phyloP scores from a whole-genome alignment of 805 yeast species.

The Saccharomycopsis guyanensis region DNA sequence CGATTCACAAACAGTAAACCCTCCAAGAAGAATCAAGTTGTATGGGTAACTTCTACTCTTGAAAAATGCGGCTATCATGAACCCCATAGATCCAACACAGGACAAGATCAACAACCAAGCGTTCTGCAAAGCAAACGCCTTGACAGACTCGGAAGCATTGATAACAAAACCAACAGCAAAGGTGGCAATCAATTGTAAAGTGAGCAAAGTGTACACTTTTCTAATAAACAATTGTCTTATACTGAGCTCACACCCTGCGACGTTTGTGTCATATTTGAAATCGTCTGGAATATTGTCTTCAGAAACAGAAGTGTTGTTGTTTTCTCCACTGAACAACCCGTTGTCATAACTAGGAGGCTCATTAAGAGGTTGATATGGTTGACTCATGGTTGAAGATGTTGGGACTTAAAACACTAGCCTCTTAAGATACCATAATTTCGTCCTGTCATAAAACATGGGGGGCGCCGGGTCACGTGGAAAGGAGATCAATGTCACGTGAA shows the following conservation, averaged over 20 bases:
- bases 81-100: conserved; percentile 50
- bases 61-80: conserved; percentile 54
- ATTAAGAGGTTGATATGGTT: conserved; percentile 9
- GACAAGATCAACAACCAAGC: conserved; percentile 53
- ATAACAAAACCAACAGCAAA: conserved; percentile 48
- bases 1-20: conserved; percentile 70
- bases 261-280: conserved; percentile 73
- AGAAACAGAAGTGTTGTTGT: conserved; percentile 4
- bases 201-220: conserved; percentile 68
- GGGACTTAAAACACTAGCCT: background rate
- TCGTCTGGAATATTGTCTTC: conserved; percentile 49
- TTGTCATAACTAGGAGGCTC: conserved; percentile 18
- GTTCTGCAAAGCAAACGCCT: conserved; percentile 49
- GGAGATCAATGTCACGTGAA: background rate
- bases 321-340: conserved; percentile 1
- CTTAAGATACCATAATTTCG: no score
- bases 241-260: conserved; percentile 68
- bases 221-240: conserved; percentile 70
- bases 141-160: conserved; percentile 36
- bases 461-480: background rate
- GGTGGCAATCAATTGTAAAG: conserved; percentile 58
- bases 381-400: conserved; percentile 1
- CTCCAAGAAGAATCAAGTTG: conserved; percentile 50
- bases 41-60: conserved; percentile 64
- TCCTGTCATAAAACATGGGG: no score